Base-by-base conservation (phyloP, 345 rosid species). In the Dovyalis caffra region DNA sequence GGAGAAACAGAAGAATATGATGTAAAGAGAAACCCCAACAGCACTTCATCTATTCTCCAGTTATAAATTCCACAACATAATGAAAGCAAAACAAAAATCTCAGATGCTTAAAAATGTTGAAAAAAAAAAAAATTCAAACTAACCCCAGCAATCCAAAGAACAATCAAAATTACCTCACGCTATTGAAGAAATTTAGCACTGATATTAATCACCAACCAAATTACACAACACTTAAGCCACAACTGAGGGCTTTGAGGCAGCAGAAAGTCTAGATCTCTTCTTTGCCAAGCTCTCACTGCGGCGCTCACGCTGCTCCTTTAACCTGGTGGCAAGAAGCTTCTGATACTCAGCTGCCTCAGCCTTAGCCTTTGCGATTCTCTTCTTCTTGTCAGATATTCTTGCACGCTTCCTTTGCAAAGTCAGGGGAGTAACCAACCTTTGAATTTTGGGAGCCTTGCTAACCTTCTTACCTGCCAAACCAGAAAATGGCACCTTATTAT, bases 271-370 rank as follows among this genome's bases (percentile, higher is more conserved):
- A n/a, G 81, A 78, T 63, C 81, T 78, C 74, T 63, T 78, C 40
- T 78, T 78, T 61, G 81, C 81, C 74, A 73, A 68, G 65, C 81
- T 78, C 69, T 78, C 81, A 35, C 81, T 78, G 51, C 81, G 81
- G 43, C 65, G 77, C 5, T 78, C 81, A 47, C 81, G 74, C 65
- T 78, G 81, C 81, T 78, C 81, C 81, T 78, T 78, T 77, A 78
- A 62, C 53, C 81, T 73, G 65, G 74, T 68, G 6, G 81, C 81
- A 34, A 78, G 81, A 18, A 78, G 81, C 56, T 78, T 78, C 34
- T 73, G 77, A 29, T 78, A 78, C 28, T 78, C 81, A 5, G 81
- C 77, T 60, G 81, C 74, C 51, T 78, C 81, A 2, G 77, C 20
- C 70, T 78, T 78, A 56, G 81, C 81, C 81, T 78, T 78, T 4